Evolutionary conservation across 208 protist species (phyloP), one percentile per base, ranked within the genome.

Genomic region (Leishmania tarentolae): DNA sequence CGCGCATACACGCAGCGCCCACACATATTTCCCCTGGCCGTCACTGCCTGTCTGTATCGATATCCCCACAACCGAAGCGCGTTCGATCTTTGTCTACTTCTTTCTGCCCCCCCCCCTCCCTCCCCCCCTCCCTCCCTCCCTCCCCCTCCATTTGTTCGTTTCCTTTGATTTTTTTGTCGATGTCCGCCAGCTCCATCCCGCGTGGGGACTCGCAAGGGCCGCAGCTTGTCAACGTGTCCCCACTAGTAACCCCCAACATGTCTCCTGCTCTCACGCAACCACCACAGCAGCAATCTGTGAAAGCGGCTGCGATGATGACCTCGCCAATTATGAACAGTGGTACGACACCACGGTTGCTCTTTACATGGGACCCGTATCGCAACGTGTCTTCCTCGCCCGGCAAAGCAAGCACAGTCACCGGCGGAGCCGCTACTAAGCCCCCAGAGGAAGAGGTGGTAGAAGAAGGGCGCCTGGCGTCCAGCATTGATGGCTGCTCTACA

Each of bases 311-410:
- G 52, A 50, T 66, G 68, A 80, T 61, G 24, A 40, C 57, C 50
- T 78, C 78, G 8, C 81, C 83, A 3, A 13, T 79, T 28, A 61
- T 57, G 56, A 75, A 53, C 68, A 78, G 37, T 44, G 37, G 13
- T 70, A 71, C 78, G 31, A 76, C 83, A 35, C 86, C 80, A 42
- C 79, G 85, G 11, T 59, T 82, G 56, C 75, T 81, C 68, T 84
- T 86, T 69, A 80, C 76, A 2, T 82, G 82, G 79, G 78, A 85
- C 72, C 87, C 87, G 74, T 87, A 84, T 71, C 35, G 68, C 17
- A 70, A 76, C 61, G 61, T 59, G 6, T 42, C 65, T 40, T 31
- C 77, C 65, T 63, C 65, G 35, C 40, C 69, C 52, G 52, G 68
- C 15, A 35, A 9, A 13, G 24, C 46, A 46, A n/a, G 61, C 61